A percentile compares a stretch with the other conserved stretches of the same genome.
phyloP scores from a whole-genome alignment of 2,329 filamentous ascomycete genomes.

The Macrophomina phaseolina region DNA sequence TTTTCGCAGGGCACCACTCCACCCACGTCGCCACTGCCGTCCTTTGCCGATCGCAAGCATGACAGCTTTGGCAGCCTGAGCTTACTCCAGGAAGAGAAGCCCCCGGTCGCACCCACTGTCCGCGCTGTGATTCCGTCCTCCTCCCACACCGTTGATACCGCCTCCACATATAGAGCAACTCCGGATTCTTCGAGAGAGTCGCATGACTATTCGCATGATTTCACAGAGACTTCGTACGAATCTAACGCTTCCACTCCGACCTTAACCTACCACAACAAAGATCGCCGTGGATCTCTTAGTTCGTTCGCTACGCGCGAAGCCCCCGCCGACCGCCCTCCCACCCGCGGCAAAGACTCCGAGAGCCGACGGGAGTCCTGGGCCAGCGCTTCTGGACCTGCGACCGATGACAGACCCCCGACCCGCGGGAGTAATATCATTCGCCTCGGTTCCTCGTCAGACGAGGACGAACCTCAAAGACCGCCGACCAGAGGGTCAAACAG shows the following conservation, averaged over 20 bases:
- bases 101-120: conserved; percentile 36
- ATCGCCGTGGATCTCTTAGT: conserved; percentile 1
- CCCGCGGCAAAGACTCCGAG: conserved; percentile 18
- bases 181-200: background rate
- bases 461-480: conserved; percentile 13
- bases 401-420: conserved; percentile 32
- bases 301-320: conserved; percentile 10
- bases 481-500: conserved; percentile 35
- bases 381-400: conserved; percentile 36
- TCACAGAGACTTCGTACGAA: conserved; percentile 1
- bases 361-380: conserved; percentile 18
- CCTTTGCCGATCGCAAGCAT: conserved; percentile 31
- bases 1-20: conserved; percentile 46
- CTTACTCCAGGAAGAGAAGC: conserved; percentile 40
- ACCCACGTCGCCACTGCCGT: conserved; percentile 43
- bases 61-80: conserved; percentile 40
- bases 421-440: conserved; percentile 11
- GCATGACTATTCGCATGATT: conserved; percentile 18
- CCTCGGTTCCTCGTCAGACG: background rate
- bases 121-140: conserved; percentile 45
- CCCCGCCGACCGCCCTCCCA: conserved; percentile 16
- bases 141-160: conserved; percentile 29
- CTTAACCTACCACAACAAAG: conserved; percentile 24
- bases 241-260: conserved; percentile 22
- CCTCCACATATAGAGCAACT: conserved; percentile 34